Evolutionary conservation across 2,329 filamentous ascomycete species (phyloP), one percentile per base, ranked within the genome.

Genomic region (Capronia epimyces): DNA sequence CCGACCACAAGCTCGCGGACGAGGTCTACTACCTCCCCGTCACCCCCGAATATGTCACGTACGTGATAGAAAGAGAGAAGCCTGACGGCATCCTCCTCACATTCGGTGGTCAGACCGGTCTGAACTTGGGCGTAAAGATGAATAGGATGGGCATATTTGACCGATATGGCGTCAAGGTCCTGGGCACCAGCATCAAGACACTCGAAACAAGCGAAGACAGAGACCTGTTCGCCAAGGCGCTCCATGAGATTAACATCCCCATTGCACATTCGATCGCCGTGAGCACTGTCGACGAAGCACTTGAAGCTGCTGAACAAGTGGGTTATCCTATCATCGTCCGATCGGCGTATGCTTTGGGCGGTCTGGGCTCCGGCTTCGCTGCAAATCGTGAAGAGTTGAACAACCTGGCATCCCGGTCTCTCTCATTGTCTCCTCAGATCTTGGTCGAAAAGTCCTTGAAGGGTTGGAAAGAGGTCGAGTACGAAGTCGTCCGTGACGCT

Each of bases 401-500:
- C 68, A 89, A 97, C 71, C 80, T 98, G 79, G 86, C 90, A 60
- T 90, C 93, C 56, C 84, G 89, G 59, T 97, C 91, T 41, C 79
- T 98, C 52, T 95, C 90, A 39, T 81, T 97, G 29, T 91, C 91
- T 2, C 91, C 93, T 43, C 93, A 98, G 71, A 96, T 98, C 64
- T 73, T 98, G 67, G 90, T 98, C 52, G 93, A 98, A 77, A 97
- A 97, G 75, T 95, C 89, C 46, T 82, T 98, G 62, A 97, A 96
- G 78, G 93, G 93, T 70, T 98, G 93, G 93, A 98, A 98, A 74
- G 93, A 98, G 72, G 86, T 96, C 44, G 93, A 98, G 71, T 98
- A 97, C 66, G 93, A 97, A 72, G 93, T 97, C 51, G 93, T 97
- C 57, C 87, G 93, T 63, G 93, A 98, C 70, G 91, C 89, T 47